These are phyloP conservation scores for Plasmodium inui DNA, from an alignment of 169 alveolate species.

Conservation along the genomic window DNA sequence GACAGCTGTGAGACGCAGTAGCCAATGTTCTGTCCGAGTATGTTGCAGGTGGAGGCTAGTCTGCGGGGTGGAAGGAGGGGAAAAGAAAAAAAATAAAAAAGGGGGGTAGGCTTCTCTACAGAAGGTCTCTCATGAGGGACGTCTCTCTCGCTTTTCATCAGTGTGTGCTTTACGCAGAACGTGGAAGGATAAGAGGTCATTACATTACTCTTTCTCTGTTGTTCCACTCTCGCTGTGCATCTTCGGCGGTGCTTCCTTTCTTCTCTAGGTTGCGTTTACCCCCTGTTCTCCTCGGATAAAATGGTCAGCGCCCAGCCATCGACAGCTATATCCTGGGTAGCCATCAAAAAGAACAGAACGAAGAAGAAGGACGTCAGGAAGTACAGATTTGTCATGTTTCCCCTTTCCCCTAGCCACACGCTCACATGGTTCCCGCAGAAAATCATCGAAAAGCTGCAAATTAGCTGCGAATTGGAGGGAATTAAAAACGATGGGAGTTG, in stretches of 20 bases:
- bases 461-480: slow-evolving; percentile 53
- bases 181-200: not conserved
- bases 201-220: not conserved
- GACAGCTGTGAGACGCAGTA: slow-evolving; percentile 84
- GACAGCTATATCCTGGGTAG: slow-evolving; percentile 96
- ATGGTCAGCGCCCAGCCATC: slow-evolving; percentile 97
- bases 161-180: not conserved
- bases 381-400: slow-evolving; percentile 50
- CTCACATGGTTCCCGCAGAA: slow-evolving; percentile 73
- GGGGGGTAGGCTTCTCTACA: too few relatives aligned
- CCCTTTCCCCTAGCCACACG: slow-evolving; percentile 80
- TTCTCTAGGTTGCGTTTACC: slow-evolving; percentile 38
- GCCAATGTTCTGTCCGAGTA: slow-evolving; percentile 89
- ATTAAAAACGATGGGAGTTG: not conserved
- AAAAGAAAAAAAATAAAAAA: not conserved
- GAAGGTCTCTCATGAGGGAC: not conserved
- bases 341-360: slow-evolving; percentile 86
- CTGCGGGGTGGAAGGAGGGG: slow-evolving; percentile 44
- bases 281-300: slow-evolving; percentile 84
- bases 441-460: slow-evolving; percentile 78
- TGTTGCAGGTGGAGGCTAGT: slow-evolving; percentile 88
- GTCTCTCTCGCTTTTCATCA: not conserved
- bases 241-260: not conserved
- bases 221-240: not conserved
- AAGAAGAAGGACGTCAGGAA: slow-evolving; percentile 78